Evolutionary conservation across 192 early-diverging fungal species (phyloP).

Genomic region (Coemansia aciculifera): DNA sequence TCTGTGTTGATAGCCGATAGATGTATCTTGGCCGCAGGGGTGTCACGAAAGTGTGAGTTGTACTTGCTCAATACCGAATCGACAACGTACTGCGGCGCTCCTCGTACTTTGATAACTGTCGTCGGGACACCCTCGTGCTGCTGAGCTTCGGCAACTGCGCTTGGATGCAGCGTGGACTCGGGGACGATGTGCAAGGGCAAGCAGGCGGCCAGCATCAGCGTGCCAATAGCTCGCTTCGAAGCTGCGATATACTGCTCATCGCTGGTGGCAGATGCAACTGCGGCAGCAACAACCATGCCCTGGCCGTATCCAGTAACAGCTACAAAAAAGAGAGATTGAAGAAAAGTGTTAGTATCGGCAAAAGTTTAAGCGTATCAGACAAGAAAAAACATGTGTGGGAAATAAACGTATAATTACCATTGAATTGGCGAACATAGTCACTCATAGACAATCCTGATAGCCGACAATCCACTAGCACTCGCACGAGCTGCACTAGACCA

Average conservation of each 20-base stretch:
- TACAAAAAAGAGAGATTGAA: slow-evolving; percentile 19
- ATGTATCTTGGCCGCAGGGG: slow-evolving; percentile 58
- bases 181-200: slow-evolving; percentile 76
- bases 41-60: slow-evolving; percentile 66
- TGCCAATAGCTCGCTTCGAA: slow-evolving; percentile 74
- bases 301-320: slow-evolving; percentile 89
- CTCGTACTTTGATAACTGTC: slow-evolving; percentile 77
- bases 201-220: slow-evolving; percentile 82
- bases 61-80: slow-evolving; percentile 75
- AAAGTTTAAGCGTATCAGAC: background rate
- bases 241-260: slow-evolving; percentile 74
- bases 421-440: slow-evolving; percentile 52
- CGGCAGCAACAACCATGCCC: slow-evolving; percentile 84
- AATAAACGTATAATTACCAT: slow-evolving; percentile 9
- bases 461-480: slow-evolving; percentile 74
- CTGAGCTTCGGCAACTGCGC: slow-evolving; percentile 76
- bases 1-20: slow-evolving; percentile 79
- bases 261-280: slow-evolving; percentile 72
- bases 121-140: slow-evolving; percentile 79
- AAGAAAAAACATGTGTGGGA: background rate
- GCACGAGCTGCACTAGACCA: slow-evolving; percentile 82
- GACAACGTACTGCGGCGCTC: slow-evolving; percentile 69
- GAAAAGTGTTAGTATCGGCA: background rate
- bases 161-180: slow-evolving; percentile 70
- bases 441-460: slow-evolving; percentile 57